Evolutionary conservation across 108 stramenopile species (phyloP).

Genomic region (Nitzschia inconspicua): DNA sequence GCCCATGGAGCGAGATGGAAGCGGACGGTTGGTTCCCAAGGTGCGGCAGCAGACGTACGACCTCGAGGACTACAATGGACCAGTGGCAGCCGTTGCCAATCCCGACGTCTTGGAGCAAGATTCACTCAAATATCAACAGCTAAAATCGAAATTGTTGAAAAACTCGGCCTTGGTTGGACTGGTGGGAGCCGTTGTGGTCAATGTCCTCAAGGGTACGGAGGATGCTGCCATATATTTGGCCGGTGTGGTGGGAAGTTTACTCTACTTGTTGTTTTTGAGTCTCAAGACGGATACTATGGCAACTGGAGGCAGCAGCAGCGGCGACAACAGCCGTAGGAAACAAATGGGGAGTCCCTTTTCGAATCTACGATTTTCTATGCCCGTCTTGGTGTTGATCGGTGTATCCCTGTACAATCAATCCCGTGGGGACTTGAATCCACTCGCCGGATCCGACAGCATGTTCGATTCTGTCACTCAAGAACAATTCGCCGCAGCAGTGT

Average conservation of each 20-base stretch:
- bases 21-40: neutral
- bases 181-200: constrained; percentile 48
- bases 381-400: constrained; percentile 57
- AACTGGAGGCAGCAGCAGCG: constrained; percentile 16
- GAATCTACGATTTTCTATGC: constrained; percentile 71
- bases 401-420: constrained; percentile 58
- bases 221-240: constrained; percentile 57
- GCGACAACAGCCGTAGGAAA: neutral
- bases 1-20: constrained; percentile 30
- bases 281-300: constrained; percentile 79
- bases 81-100: constrained; percentile 37
- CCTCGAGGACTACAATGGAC: constrained; percentile 60
- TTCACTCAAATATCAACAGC: constrained; percentile 36
- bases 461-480: constrained; percentile 60
- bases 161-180: constrained; percentile 56
- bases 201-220: constrained; percentile 48
- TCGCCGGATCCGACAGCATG: constrained; percentile 16
- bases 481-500: constrained; percentile 74
- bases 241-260: constrained; percentile 63
- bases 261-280: constrained; percentile 67
- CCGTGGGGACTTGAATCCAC: constrained; percentile 40
- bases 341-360: constrained; percentile 52
- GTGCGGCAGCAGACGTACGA: constrained; percentile 42
- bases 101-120: constrained; percentile 43
- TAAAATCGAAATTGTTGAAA: constrained; percentile 55